Evolutionary conservation across 306 rosid species (phyloP), one percentile per base, ranked within the genome.

Genomic region (Oxytropis ochrocephala): DNA sequence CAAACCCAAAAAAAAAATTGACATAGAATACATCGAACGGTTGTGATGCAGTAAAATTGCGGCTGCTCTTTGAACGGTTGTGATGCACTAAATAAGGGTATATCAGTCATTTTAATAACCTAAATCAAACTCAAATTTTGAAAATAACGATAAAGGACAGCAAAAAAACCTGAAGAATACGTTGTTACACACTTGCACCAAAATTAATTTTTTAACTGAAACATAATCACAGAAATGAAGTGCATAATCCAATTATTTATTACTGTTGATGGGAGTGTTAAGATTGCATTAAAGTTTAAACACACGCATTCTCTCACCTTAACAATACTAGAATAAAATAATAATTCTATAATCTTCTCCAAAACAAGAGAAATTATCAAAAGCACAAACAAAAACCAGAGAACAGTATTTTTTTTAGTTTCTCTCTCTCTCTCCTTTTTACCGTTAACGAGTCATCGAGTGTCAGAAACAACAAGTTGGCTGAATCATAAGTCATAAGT

Each of bases 401-500:
- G n/a, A n/a, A n/a, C n/a, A n/a, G n/a, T 8, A 1, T 58, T 56
- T 18, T 59, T 66, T 63, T 39, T 21, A n/a, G 58, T 51, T 50
- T n/a, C n/a, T n/a, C n/a, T 32, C 48, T 48, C 74, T 8, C 50
- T 65, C 75, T 61, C 68, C 43, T 51, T 64, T 87, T 78, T 66
- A 79, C 86, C 57, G 84, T 74, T 72, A 85, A 32, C 46, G 78
- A 53, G 83, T 80, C 84, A 47, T 0, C 61, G 59, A 73, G 79
- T 65, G 73, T 69, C 90, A 56, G 81, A 84, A 68, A 59, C 83
- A 56, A 74, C 74, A 73, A 54, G 69, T 44, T 33, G n/a, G n/a
- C n/a, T n/a, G n/a, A n/a, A n/a, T n/a, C n/a, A n/a, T n/a, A n/a
- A n/a, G n/a, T n/a, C n/a, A n/a, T n/a, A n/a, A n/a, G n/a, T n/a